Percentiles rank a stretch among this genome's conserved stretches.
Evolutionary conservation across 2,329 filamentous ascomycete species (phyloP).

Genomic region (Colletotrichum liriopes): DNA sequence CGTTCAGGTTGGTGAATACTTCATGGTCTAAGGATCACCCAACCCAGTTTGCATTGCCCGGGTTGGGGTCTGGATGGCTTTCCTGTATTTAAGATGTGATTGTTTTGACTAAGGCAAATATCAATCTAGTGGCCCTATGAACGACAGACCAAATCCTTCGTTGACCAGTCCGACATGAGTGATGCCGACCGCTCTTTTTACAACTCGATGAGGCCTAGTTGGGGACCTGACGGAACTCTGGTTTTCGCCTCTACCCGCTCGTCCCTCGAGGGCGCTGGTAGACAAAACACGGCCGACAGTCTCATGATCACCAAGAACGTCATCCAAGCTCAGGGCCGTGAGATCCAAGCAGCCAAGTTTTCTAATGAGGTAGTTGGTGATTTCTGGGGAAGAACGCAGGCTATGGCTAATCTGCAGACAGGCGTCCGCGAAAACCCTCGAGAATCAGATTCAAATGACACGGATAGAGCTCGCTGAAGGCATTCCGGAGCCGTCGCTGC

Average conservation of each 20-base stretch:
- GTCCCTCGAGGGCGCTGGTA: slow-evolving; percentile 38
- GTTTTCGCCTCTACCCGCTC: slow-evolving; percentile 65
- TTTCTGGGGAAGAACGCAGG: background rate
- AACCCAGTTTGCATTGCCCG: background rate
- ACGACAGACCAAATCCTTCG: slow-evolving; percentile 80
- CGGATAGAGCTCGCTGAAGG: slow-evolving; percentile 68
- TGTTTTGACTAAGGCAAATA: slow-evolving; percentile 58
- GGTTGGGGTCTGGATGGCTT: slow-evolving; percentile 6
- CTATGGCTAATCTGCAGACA: slow-evolving; percentile 50
- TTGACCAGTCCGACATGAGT: slow-evolving; percentile 73
- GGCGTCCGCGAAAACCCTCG: slow-evolving; percentile 70
- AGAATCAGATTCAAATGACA: slow-evolving; percentile 70
- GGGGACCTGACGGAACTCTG: slow-evolving; percentile 82
- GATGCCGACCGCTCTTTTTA: slow-evolving; percentile 78
- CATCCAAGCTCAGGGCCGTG: slow-evolving; percentile 75
- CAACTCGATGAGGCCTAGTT: slow-evolving; percentile 82
- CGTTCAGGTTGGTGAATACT: slow-evolving; percentile 85
- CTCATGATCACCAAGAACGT: slow-evolving; percentile 70
- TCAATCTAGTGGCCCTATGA: slow-evolving; percentile 85
- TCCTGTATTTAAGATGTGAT: slow-evolving; percentile 53
- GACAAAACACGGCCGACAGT: slow-evolving; percentile 60
- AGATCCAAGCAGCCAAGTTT: slow-evolving; percentile 77
- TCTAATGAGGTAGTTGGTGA: slow-evolving; percentile 65
- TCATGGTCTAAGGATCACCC: slow-evolving; percentile 48
- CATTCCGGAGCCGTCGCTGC: slow-evolving; percentile 72